These are phyloP conservation scores for Trichoderma virens DNA, from an alignment of 495 filamentous ascomycete species.

Conservation along the genomic window DNA sequence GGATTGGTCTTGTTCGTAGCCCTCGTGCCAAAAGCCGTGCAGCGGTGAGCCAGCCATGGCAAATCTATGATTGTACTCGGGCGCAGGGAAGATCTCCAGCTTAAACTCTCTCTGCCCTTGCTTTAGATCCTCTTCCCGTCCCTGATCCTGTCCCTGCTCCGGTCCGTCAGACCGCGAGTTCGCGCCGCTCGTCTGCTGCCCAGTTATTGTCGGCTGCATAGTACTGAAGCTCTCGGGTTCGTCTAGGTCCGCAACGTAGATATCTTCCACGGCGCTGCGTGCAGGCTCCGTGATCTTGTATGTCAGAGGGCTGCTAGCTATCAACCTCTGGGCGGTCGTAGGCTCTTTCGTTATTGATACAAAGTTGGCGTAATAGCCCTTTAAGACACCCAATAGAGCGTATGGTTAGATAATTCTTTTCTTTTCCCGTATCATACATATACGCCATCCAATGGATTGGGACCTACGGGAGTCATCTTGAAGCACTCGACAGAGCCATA, in stretches of 20 bases:
- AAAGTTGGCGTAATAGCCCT: background rate
- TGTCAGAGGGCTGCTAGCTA: slow-evolving; percentile 1
- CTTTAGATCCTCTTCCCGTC: background rate
- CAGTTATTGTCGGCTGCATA: background rate
- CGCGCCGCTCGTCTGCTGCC: background rate
- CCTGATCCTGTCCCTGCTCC: background rate
- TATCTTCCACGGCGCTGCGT: background rate
- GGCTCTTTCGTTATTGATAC: background rate
- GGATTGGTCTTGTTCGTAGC: slow-evolving; percentile 15
- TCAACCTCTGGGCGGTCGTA: background rate
- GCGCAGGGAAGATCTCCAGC: slow-evolving; percentile 28
- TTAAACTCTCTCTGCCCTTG: slow-evolving; percentile 22
- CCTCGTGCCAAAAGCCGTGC: slow-evolving; percentile 34
- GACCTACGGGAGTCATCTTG: slow-evolving; percentile 56
- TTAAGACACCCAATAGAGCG: background rate
- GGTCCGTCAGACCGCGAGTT: background rate
- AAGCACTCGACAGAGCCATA: slow-evolving; percentile 74
- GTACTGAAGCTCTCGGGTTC: background rate
- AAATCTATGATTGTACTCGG: slow-evolving; percentile 27
- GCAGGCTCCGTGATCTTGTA: background rate
- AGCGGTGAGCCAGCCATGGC: slow-evolving; percentile 29
- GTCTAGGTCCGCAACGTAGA: background rate
- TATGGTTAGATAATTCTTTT: background rate
- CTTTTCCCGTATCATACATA: background rate
- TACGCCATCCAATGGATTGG: slow-evolving; percentile 6